phyloP scores from a whole-genome alignment of 495 filamentous ascomycete genomes.

The Xylaria palmicola region DNA sequence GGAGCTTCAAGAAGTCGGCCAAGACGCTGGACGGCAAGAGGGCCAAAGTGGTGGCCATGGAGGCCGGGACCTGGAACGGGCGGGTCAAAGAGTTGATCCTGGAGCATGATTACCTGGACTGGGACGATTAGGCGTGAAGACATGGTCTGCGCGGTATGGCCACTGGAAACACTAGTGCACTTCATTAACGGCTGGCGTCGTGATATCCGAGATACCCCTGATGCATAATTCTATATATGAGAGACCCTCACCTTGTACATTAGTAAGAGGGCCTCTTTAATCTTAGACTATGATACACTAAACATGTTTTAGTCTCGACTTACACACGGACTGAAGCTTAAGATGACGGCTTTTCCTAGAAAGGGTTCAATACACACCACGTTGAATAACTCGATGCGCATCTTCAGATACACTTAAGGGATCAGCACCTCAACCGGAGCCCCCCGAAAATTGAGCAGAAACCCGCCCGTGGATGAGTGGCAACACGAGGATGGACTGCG shows the following conservation, averaged over 20 bases:
- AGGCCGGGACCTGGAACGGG: conserved; percentile 1
- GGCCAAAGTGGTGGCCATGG: neutral
- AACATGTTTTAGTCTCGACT: neutral
- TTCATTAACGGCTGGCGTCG: neutral
- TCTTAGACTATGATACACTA: neutral
- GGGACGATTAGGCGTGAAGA: neutral
- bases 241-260: neutral
- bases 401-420: neutral
- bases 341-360: neutral
- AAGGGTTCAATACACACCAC: neutral
- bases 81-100: neutral
- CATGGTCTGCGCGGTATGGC: neutral
- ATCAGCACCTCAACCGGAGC: neutral
- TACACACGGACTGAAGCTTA: neutral
- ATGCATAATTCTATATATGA: neutral
- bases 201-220: neutral
- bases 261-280: neutral
- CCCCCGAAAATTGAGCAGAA: too few relatives aligned
- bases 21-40: conserved; percentile 6
- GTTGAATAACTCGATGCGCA: neutral
- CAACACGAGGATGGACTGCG: too few relatives aligned
- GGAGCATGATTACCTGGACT: neutral
- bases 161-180: neutral
- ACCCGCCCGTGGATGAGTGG: too few relatives aligned
- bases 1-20: conserved; percentile 2